These are phyloP conservation scores for Tillandsia leiboldiana DNA, from an alignment of 176 grass and related monocot genomes.

Conservation along the genomic window DNA sequence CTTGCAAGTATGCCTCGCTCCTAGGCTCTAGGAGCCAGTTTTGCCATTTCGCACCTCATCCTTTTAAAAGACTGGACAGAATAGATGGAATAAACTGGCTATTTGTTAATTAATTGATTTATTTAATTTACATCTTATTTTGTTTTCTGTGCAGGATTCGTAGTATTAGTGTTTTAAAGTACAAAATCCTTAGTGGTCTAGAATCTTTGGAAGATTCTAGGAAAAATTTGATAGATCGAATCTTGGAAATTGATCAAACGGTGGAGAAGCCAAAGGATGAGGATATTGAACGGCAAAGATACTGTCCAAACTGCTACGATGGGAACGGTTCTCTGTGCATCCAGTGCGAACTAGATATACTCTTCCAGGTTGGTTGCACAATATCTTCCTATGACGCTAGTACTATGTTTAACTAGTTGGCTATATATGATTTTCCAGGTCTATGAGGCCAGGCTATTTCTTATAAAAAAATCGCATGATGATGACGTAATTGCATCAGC, in stretches of 20 bases:
- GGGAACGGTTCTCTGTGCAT: conserved; percentile 82
- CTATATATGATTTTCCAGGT: conserved; percentile 44
- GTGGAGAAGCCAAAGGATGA: conserved; percentile 78
- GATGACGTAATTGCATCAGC: conserved; percentile 64
- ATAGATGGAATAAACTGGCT: neutral
- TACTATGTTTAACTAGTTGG: neutral
- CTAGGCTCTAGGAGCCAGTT: too few species aligned
- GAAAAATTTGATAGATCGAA: conserved; percentile 47
- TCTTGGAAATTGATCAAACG: conserved; percentile 76
- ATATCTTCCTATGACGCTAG: neutral
- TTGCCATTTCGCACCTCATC: conserved; percentile 6
- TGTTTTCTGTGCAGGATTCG: conserved; percentile 42
- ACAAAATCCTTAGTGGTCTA: conserved; percentile 63
- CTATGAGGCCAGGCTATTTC: conserved; percentile 69
- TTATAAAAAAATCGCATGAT: conserved; percentile 78
- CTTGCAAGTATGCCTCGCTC: too few species aligned
- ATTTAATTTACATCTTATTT: neutral
- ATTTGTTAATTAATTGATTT: neutral
- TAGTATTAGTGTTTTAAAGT: conserved; percentile 62
- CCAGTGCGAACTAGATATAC: conserved; percentile 76
- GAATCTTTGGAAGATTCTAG: conserved; percentile 72
- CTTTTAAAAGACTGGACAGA: neutral
- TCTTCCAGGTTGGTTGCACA: conserved; percentile 53
- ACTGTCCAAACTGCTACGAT: conserved; percentile 83
- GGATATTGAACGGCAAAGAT: conserved; percentile 69